Base-by-base conservation (phyloP, 2,329 filamentous ascomycete species). In the Penicillium sp. region DNA sequence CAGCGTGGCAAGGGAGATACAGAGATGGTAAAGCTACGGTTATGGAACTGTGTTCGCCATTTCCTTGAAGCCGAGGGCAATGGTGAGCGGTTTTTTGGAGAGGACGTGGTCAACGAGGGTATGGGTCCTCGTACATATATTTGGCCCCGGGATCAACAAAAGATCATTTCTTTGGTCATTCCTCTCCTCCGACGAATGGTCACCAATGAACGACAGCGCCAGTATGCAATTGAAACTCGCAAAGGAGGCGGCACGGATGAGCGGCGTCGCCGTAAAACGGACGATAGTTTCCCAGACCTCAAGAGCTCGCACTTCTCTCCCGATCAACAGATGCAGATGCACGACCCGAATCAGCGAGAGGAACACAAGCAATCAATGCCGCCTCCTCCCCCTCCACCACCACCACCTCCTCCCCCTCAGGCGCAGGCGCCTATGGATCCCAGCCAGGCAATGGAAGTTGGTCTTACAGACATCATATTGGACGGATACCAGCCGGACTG, bases 101-200 rank as follows among this genome's bases (percentile, higher is more conserved):
- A 76, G 45, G 72, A 76, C 43, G 74, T 77, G 31, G 69, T 73
- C 21, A 73, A 75, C 31, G 71, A 74, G 55, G 68, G 59, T 41
- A 70, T 73, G 63, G 68, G 57, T 0, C 65, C 61, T 46, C 63
- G 76, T 39, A 74, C 74, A 7, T 71, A 80, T 49, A 67, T 79
- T 13, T 84, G 81, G 81, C 81, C 81, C 3, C 70, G 73, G 43
- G 80, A 84, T 57, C 75, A 76, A 45, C 79, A 81, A 51, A 78
- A 78, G 54, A 81, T 84, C 45, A 79, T 84, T 38, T 74, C 76
- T n/a, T 67, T 82, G 21, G 77, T 82, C n/a, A 83, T 80, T 55
- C 81, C 81, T 12, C 65, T 84, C 42, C 70, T 84, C 53, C 69
- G 81, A 51, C 73, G 81, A 23, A 83, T 84, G 80, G 80, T 84